phyloP scores from a whole-genome alignment of 1,284 basidiomycete species.

The Ustilago trichophora region DNA sequence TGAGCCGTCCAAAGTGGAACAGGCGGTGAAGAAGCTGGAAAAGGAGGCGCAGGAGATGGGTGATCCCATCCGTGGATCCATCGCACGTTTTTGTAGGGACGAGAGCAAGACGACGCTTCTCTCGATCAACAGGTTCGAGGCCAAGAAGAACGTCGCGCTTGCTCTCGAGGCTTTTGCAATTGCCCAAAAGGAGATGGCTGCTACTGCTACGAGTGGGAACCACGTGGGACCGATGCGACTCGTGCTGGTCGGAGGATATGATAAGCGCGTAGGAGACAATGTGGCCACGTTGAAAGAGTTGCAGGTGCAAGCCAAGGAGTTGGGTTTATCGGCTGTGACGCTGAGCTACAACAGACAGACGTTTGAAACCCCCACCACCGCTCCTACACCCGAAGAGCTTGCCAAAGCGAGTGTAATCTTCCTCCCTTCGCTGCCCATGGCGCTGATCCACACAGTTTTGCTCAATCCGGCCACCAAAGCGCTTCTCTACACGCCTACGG shows the following conservation, averaged over 20 bases:
- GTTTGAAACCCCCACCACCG: slow-evolving; percentile 61
- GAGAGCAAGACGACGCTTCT: slow-evolving; percentile 76
- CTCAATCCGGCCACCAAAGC: slow-evolving; percentile 35
- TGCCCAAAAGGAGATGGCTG: slow-evolving; percentile 43
- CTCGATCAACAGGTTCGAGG: slow-evolving; percentile 94
- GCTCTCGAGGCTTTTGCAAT: slow-evolving; percentile 81
- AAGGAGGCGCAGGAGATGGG: slow-evolving; percentile 69
- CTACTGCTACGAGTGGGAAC: slow-evolving; percentile 6
- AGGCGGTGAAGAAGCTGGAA: slow-evolving; percentile 33
- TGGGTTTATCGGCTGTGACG: slow-evolving; percentile 68
- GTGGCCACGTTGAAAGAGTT: slow-evolving; percentile 70
- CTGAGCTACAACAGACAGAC: slow-evolving; percentile 48
- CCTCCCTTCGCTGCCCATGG: slow-evolving; percentile 56
- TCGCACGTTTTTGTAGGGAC: slow-evolving; percentile 27
- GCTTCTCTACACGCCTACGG: slow-evolving; percentile 89
- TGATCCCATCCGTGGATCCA: slow-evolving; percentile 20
- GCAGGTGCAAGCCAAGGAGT: slow-evolving; percentile 40
- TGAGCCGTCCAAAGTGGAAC: slow-evolving; percentile 23
- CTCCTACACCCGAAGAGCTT: slow-evolving; percentile 29
- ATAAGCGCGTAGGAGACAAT: slow-evolving; percentile 77
- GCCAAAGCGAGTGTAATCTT: slow-evolving; percentile 45
- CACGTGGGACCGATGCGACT: slow-evolving; percentile 33
- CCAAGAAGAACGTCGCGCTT: slow-evolving; percentile 88
- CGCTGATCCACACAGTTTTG: slow-evolving; percentile 57
- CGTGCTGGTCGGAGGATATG: slow-evolving; percentile 75